Percentiles rank a stretch among this genome's conserved stretches.
These are phyloP conservation scores for Globisporangium camurandrum DNA, from an alignment of 352 stramenopile species.

Conservation along the genomic window DNA sequence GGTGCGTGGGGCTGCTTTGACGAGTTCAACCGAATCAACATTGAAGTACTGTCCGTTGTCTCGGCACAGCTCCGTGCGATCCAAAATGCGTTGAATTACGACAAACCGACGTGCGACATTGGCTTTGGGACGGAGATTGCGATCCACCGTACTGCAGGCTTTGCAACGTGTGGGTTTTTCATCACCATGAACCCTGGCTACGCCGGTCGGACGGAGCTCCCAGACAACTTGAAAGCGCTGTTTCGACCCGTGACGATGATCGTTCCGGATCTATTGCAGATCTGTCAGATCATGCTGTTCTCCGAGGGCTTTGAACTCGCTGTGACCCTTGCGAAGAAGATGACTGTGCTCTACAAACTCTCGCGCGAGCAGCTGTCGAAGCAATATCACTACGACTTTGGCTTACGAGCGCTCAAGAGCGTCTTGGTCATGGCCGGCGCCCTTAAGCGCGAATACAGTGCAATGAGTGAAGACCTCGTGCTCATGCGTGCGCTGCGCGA, in stretches of 20 bases:
- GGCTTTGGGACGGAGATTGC: constrained; percentile 87
- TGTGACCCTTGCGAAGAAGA: constrained; percentile 88
- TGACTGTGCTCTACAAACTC: constrained; percentile 94
- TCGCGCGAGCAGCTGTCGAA: constrained; percentile 93
- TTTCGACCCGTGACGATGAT: constrained; percentile 94
- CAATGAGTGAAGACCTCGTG: constrained; percentile 92
- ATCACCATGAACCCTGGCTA: constrained; percentile 95
- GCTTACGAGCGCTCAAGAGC: constrained; percentile 90
- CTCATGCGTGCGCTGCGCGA: constrained; percentile 93
- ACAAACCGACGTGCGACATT: constrained; percentile 88
- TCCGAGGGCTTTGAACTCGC: constrained; percentile 90
- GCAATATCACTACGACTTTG: constrained; percentile 95
- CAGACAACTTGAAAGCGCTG: constrained; percentile 90
- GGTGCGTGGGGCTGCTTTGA: constrained; percentile 84
- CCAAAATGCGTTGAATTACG: constrained; percentile 90
- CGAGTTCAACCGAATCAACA: constrained; percentile 87
- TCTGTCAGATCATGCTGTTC: constrained; percentile 94
- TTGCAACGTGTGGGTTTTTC: constrained; percentile 92
- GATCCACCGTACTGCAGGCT: constrained; percentile 88
- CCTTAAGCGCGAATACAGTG: constrained; percentile 90
- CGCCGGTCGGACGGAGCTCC: constrained; percentile 86
- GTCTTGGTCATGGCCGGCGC: constrained; percentile 92
- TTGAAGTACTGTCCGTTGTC: constrained; percentile 81
- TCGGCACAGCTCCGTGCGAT: constrained; percentile 87
- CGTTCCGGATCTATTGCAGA: constrained; percentile 87